phyloP scores from a whole-genome alignment of 75 land plant genomes.

The Ceratopteris richardii region DNA sequence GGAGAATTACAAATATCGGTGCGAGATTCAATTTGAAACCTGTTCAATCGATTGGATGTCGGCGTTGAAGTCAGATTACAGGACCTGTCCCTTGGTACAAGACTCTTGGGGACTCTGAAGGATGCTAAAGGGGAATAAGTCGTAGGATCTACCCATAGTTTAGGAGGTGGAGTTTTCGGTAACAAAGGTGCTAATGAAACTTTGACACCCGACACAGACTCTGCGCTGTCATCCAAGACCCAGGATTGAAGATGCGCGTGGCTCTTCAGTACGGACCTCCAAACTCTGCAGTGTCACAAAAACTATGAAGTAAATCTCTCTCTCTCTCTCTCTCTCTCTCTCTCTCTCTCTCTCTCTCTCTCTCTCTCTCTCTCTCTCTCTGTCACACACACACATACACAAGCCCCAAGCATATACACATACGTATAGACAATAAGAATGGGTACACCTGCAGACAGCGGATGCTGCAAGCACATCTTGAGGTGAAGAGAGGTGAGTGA shows the following conservation, averaged over 20 bases:
- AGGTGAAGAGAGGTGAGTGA: slow-evolving; percentile 13
- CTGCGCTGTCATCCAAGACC: slow-evolving; percentile 19
- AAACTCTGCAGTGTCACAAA: slow-evolving; percentile 9
- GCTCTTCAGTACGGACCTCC: slow-evolving; percentile 15
- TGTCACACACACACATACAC: no score
- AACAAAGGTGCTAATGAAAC: slow-evolving; percentile 24
- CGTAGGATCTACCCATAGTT: slow-evolving; percentile 31
- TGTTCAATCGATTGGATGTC: neutral
- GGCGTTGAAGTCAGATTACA: slow-evolving; percentile 6
- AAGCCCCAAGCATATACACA: no score
- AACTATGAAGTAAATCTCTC: no score
- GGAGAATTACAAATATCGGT: slow-evolving; percentile 12
- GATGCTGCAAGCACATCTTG: slow-evolving; percentile 21
- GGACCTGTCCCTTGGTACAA: slow-evolving; percentile 1
- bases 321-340: no score
- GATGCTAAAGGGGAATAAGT: slow-evolving; percentile 27
- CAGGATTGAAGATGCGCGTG: slow-evolving; percentile 27
- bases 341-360: no score
- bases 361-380: no score
- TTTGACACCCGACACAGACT: slow-evolving; percentile 10
- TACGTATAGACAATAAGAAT: no score
- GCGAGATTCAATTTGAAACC: neutral
- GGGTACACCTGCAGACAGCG: slow-evolving; percentile 35
- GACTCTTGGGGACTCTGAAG: slow-evolving; percentile 27
- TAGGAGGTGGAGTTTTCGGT: slow-evolving; percentile 32